Conservation (phyloP, 2,329 filamentous ascomycete species). For the Cladosporium sp. region DNA sequence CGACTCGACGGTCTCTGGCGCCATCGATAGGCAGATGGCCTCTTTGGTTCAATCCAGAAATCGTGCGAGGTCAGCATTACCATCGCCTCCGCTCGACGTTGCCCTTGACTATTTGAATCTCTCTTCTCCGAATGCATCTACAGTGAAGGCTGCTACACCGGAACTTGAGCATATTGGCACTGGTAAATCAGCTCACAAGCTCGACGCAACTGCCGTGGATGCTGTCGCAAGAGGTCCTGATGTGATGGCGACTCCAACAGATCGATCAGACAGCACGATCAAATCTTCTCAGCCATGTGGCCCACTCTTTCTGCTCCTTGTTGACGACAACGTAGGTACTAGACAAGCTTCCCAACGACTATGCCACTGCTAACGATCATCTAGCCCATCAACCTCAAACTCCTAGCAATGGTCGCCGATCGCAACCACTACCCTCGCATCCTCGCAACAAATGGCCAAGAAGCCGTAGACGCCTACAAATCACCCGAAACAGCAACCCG, state of each 20-base stretch:
- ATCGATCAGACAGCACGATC: too few species aligned
- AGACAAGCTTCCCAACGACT: conserved; percentile 12
- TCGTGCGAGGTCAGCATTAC: background rate
- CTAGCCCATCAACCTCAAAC: conserved; percentile 29
- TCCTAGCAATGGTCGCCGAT: conserved; percentile 27
- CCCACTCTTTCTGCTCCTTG: conserved; percentile 26
- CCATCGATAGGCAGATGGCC: background rate
- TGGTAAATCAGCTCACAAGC: too few species aligned
- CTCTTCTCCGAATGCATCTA: background rate
- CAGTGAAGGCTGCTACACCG: background rate
- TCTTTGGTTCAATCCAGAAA: background rate
- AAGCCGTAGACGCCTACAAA: conserved; percentile 45
- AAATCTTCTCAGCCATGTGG: background rate
- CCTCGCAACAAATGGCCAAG: conserved; percentile 45
- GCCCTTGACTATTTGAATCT: background rate
- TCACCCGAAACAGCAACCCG: background rate
- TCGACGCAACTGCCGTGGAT: background rate
- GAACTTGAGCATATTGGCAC: background rate
- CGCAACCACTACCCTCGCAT: conserved; percentile 38
- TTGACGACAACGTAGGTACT: conserved; percentile 28
- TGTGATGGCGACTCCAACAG: too few species aligned
- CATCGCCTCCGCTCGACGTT: background rate
- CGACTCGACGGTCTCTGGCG: too few species aligned
- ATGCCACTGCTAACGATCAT: background rate
- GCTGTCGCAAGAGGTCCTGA: background rate